A percentile compares a stretch with the other conserved stretches of the same genome.
Evolutionary conservation across 2,329 filamentous ascomycete species (phyloP).

Genomic region (Fusarium pseudocircinatum): DNA sequence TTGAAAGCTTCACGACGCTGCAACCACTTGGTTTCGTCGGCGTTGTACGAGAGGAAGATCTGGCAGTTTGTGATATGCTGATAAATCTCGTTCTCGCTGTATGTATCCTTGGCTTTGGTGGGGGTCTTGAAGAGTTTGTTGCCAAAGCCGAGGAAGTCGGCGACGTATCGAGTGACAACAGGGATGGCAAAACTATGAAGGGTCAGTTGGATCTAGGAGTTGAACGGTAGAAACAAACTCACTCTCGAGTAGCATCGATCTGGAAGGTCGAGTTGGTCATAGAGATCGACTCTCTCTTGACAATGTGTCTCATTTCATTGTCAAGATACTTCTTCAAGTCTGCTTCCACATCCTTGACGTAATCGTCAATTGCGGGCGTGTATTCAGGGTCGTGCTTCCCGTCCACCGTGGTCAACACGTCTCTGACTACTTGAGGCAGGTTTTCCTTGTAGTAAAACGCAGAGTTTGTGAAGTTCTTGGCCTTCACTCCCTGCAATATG

Average conservation of each 20-base stretch:
- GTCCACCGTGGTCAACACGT: neutral
- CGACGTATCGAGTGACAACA: constrained; percentile 34
- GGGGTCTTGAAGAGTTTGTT: neutral
- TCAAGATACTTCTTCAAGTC: neutral
- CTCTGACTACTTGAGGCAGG: neutral
- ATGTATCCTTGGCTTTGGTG: neutral
- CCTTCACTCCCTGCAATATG: neutral
- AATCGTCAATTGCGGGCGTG: neutral
- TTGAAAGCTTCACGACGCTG: constrained; percentile 34
- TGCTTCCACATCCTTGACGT: neutral
- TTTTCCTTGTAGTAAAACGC: neutral
- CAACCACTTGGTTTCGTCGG: constrained; percentile 37
- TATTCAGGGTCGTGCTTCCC: accelerated
- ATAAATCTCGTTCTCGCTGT: constrained; percentile 38
- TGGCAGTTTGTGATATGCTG: constrained; percentile 43
- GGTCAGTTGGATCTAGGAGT: neutral
- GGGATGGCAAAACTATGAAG: constrained; percentile 30
- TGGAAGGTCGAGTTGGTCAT: constrained; percentile 11
- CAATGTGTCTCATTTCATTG: neutral
- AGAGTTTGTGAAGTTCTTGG: neutral
- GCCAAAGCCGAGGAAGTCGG: constrained; percentile 38
- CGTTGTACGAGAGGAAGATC: constrained; percentile 35
- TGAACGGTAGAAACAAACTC: neutral
- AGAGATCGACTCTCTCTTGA: neutral
- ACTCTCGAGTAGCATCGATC: constrained; percentile 33